A percentile compares a stretch with the other conserved stretches of the same genome.
These are phyloP conservation scores for Cutaneotrichosporon sp. DNA, from an alignment of 1,284 basidiomycete species.

Conservation along the genomic window DNA sequence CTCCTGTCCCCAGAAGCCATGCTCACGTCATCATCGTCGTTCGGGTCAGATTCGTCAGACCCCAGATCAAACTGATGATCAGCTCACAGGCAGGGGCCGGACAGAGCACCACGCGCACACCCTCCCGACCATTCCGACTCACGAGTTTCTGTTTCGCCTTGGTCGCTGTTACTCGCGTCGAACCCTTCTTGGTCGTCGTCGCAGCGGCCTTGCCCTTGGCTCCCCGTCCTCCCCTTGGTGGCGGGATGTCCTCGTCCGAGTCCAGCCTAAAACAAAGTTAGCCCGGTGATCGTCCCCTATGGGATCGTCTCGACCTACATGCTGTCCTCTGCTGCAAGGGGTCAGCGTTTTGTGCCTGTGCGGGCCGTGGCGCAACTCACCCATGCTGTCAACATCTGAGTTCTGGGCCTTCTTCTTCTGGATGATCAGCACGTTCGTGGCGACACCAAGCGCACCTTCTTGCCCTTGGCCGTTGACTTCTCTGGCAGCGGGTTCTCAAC, in stretches of 20 bases:
- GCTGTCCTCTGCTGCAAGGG: constrained; percentile 12
- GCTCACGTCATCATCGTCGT: constrained; percentile 5
- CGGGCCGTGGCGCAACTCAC: constrained; percentile 51
- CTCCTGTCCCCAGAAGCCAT: not conserved
- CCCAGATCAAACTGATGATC: constrained; percentile 14
- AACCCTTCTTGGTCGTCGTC: not conserved
- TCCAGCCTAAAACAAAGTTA: constrained; percentile 12
- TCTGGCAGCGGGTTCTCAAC: not conserved
- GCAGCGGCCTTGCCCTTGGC: constrained; percentile 3
- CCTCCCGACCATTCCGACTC: not conserved
- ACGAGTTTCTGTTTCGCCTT: constrained; percentile 11
- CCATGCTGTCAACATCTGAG: constrained; percentile 76
- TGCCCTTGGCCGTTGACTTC: not conserved
- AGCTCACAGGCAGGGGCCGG: not conserved
- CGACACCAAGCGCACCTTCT: constrained; percentile 5
- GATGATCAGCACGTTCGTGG: not conserved
- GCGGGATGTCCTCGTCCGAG: constrained; percentile 5
- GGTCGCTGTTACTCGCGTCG: not conserved
- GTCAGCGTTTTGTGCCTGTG: constrained; percentile 6
- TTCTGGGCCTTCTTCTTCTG: constrained; percentile 52
- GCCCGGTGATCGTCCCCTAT: not conserved
- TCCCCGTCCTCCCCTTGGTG: not conserved
- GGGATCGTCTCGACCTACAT: constrained; percentile 9
- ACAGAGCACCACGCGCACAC: not conserved
- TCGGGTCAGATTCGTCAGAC: constrained; percentile 11